A percentile compares a stretch with the other conserved stretches of the same genome.
phyloP scores from a whole-genome alignment of 768 basidiomycete species.

The Sutorius australiensis region DNA sequence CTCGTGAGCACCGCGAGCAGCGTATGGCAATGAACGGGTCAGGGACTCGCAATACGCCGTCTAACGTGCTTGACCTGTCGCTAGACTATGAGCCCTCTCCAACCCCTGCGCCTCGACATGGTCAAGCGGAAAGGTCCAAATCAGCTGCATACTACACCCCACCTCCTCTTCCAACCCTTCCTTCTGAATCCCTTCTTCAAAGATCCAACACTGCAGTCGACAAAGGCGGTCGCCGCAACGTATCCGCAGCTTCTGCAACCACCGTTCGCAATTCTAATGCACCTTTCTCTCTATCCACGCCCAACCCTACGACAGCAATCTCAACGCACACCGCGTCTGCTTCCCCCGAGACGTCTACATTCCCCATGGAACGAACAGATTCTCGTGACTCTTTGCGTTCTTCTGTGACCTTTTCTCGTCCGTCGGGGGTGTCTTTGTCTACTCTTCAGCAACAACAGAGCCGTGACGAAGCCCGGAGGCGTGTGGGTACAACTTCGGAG shows the following conservation, averaged over 20 bases:
- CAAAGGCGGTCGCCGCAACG: conserved; percentile 36
- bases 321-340: conserved; percentile 63
- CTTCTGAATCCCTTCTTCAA: conserved; percentile 48
- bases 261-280: conserved; percentile 44
- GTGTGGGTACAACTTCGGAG: conserved; percentile 29
- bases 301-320: conserved; percentile 62
- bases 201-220: conserved; percentile 23
- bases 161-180: conserved; percentile 54
- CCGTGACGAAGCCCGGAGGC: conserved; percentile 34
- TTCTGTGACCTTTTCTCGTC: conserved; percentile 63
- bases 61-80: conserved; percentile 30
- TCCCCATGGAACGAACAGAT: conserved; percentile 40
- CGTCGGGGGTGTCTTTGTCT: conserved; percentile 51
- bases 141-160: conserved; percentile 50
- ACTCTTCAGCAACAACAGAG: conserved; percentile 53
- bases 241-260: conserved; percentile 41
- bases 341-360: conserved; percentile 32
- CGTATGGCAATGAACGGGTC: conserved; percentile 16
- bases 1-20: conserved; percentile 53
- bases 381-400: conserved; percentile 45
- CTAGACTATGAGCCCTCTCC: conserved; percentile 44
- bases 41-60: conserved; percentile 16
- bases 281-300: conserved; percentile 48
- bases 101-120: conserved; percentile 38
- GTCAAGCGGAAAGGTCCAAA: conserved; percentile 39